Evolutionary conservation across 176 grass and related monocot species (phyloP).

Genomic region (Bromus sterilis): DNA sequence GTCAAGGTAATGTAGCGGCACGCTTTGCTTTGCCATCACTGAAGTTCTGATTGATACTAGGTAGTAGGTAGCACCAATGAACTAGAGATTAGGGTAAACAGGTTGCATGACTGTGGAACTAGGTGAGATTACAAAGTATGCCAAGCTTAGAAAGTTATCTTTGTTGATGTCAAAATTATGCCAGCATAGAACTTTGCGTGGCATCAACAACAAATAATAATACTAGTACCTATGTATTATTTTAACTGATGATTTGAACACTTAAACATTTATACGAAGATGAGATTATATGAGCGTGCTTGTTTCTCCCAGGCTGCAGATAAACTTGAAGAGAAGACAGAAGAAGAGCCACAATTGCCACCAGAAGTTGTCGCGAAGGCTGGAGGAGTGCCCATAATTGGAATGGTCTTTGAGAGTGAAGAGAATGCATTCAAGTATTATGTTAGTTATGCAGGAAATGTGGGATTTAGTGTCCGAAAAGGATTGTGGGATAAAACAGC

Average conservation of each 20-base stretch:
- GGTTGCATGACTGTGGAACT: background rate
- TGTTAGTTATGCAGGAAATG: conserved; percentile 68
- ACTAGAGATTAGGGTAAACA: background rate
- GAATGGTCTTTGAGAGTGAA: conserved; percentile 83
- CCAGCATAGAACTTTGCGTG: background rate
- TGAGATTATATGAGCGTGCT: background rate
- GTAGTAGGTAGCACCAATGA: background rate
- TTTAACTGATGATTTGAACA: background rate
- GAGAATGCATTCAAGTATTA: conserved; percentile 88
- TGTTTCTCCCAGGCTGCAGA: conserved; percentile 40
- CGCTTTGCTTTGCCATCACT: background rate
- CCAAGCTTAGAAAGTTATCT: background rate
- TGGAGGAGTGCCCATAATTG: conserved; percentile 80
- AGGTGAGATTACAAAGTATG: background rate
- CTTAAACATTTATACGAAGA: background rate
- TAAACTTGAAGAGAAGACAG: conserved; percentile 48
- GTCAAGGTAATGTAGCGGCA: background rate
- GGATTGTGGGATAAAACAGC: conserved; percentile 76
- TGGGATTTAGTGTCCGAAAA: conserved; percentile 85
- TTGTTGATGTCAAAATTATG: background rate
- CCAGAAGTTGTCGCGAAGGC: conserved; percentile 56
- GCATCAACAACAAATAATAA: background rate
- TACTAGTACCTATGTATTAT: background rate
- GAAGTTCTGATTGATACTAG: background rate
- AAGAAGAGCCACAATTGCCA: conserved; percentile 64